Conservation (phyloP, 2,329 filamentous ascomycete genomes). For the Cladophialophora yegresii region DNA sequence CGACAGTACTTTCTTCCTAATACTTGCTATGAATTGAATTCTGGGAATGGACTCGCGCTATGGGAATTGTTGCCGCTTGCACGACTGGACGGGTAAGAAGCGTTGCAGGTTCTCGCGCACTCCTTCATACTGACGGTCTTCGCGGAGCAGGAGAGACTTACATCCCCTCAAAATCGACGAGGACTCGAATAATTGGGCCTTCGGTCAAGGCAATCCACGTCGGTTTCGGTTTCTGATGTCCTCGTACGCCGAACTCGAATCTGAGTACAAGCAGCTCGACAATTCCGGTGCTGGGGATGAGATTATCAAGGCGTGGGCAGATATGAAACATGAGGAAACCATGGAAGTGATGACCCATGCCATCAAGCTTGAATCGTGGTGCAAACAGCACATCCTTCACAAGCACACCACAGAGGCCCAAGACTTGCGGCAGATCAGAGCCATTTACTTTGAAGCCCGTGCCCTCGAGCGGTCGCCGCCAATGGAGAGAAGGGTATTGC, state of each 20-base stretch:
- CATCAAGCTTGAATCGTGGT: slow-evolving; percentile 22
- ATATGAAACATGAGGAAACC: slow-evolving; percentile 16
- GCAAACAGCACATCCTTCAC: slow-evolving; percentile 5
- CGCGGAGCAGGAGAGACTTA: slow-evolving; percentile 19
- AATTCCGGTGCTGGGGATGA: background rate
- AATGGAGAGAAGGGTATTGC: slow-evolving; percentile 41
- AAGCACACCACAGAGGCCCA: background rate
- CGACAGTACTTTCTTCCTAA: slow-evolving; percentile 13
- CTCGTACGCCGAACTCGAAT: slow-evolving; percentile 24
- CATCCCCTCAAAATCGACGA: slow-evolving; percentile 17
- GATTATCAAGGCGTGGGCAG: slow-evolving; percentile 20
- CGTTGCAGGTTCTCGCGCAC: background rate
- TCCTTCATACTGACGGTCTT: background rate
- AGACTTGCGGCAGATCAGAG: slow-evolving; percentile 13
- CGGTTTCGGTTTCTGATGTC: slow-evolving; percentile 30
- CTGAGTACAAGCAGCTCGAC: slow-evolving; percentile 17
- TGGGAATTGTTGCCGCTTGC: slow-evolving; percentile 30
- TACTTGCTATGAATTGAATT: background rate
- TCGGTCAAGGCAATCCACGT: slow-evolving; percentile 5
- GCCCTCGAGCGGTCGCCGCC: slow-evolving; percentile 44
- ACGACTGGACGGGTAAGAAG: slow-evolving; percentile 27
- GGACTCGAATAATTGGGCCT: slow-evolving; percentile 17
- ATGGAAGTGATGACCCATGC: slow-evolving; percentile 26
- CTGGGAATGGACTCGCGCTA: slow-evolving; percentile 2
- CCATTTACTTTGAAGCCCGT: slow-evolving; percentile 41